Evolutionary conservation across 306 rosid species (phyloP), one percentile per base, ranked within the genome.

Genomic region (Fragaria ananassa): DNA sequence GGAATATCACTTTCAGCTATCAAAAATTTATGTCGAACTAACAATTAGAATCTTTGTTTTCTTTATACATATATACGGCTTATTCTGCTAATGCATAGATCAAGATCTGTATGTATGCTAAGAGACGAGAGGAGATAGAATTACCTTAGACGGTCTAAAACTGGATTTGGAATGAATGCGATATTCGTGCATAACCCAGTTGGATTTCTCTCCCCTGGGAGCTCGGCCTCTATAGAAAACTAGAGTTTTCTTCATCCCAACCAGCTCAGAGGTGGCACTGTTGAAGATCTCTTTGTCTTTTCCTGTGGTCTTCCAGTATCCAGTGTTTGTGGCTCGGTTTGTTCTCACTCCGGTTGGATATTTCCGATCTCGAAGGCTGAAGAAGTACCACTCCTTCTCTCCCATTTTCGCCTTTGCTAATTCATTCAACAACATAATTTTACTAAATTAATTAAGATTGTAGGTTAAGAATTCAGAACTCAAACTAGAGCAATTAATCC

Each of bases 111-210:
- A 53, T 53, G 61, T n/a, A 2, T 54, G 61, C 14, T 21, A n/a
- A 56, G 35, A 21, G 7, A 23, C 35, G 13, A 58, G 35, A 8
- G 25, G 41, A 29, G 14, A 61, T 29, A 61, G 53, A 19, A 14
- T n/a, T 87, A 93, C 98, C 93, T 89, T 91, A 70, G 74, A 81
- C 5, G 83, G 80, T 86, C 95, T 78, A 67, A 80, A 86, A 75
- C 70, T 79, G 14, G 96, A 81, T 80, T 91, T 93, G 9, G 93
- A 82, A 80, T 89, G 91, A 78, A 88, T 76, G 72, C 98, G 94
- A 29, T 94, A 94, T 86, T 94, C 98, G 76, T 94, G 98, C 93
- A 94, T 94, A 78, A 94, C 96, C 97, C 98, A 92, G 71, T 90
- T 94, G 62, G 88, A 74, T 78, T 94, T 94, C 76, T 94, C 97